Evolutionary conservation across 345 rosid species (phyloP).

Genomic region (Corymbia maculata): DNA sequence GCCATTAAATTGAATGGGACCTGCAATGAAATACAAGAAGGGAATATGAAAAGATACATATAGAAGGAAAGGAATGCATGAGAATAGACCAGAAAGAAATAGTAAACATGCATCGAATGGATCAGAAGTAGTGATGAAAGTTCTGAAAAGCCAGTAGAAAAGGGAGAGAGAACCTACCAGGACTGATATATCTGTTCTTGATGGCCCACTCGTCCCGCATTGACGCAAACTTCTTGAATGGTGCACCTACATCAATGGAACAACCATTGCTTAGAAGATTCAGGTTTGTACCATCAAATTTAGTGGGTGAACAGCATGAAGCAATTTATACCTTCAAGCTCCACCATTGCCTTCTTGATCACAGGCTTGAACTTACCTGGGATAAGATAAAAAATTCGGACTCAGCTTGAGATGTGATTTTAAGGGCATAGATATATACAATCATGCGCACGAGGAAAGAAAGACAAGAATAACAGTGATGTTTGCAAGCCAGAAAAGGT

Average conservation of each 20-base stretch:
- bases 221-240: conserved; percentile 70
- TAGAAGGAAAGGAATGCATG: neutral
- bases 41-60: neutral
- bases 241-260: conserved; percentile 49
- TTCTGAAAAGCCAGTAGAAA: neutral
- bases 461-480: neutral
- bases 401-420: neutral
- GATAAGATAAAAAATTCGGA: neutral
- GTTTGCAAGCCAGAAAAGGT: neutral
- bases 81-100: neutral
- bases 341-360: conserved; percentile 99
- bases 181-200: conserved; percentile 73
- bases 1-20: conserved; percentile 89
- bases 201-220: conserved; percentile 81
- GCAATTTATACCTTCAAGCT: conserved; percentile 63
- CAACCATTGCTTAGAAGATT: neutral
- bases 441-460: neutral
- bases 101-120: neutral
- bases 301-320: neutral
- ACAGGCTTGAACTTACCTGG: conserved; percentile 81
- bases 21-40: conserved; percentile 13
- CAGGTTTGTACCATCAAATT: neutral
- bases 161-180: conserved; percentile 49
- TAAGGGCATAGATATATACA: neutral
- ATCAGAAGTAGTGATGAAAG: neutral